Base-by-base conservation (phyloP, 2,329 filamentous ascomycete genomes). In the Thielaviopsis musarum region DNA sequence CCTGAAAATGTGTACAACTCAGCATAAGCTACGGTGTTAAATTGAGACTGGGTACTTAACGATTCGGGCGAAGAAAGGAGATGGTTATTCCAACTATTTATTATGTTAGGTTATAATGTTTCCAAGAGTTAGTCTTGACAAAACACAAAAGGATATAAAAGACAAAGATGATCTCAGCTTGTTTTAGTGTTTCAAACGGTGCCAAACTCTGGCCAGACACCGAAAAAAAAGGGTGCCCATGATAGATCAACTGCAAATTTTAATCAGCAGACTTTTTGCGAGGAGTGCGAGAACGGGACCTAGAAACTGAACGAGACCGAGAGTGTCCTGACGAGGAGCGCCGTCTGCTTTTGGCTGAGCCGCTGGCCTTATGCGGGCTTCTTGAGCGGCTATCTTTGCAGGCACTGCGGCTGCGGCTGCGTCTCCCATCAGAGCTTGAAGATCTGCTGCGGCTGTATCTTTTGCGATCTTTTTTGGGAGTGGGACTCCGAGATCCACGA, bases 211-310 rank as follows among this genome's bases (percentile, higher is more conserved):
- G 24, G 45, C 21, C 13, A 19, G 22, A 45, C 34, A 57, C 15
- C 22, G 17, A 26, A 26, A 28, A 17, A 26, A 26, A 26, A 49
- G 38, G 21, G 38, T 41, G 54, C 59, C 41, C 55, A 34, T 60
- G 45, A 30, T 65, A 45, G 38, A 45, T 45, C 38, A 26, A 58
- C 34, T 75, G 76, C 70, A 70, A 34, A 21, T 56, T 56, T 34
- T 54, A 60, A 80, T 83, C 79, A 82, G 76, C 77, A 69, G 74
- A 75, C 70, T 72, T 78, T 70, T 74, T 69, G 72, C 71, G 75
- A 67, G 69, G 69, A 22, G 54, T 34, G 17, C 49, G 57, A 28
- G 62, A 61, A 9, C 55, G 58, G 34, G 61, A 61, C 6, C 54
- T 57, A 45, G 61, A 61, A 13, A 51, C 54, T 10, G 52, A 58